phyloP scores from a whole-genome alignment of 805 yeast genomes.

The Ogataea pignaliae region DNA sequence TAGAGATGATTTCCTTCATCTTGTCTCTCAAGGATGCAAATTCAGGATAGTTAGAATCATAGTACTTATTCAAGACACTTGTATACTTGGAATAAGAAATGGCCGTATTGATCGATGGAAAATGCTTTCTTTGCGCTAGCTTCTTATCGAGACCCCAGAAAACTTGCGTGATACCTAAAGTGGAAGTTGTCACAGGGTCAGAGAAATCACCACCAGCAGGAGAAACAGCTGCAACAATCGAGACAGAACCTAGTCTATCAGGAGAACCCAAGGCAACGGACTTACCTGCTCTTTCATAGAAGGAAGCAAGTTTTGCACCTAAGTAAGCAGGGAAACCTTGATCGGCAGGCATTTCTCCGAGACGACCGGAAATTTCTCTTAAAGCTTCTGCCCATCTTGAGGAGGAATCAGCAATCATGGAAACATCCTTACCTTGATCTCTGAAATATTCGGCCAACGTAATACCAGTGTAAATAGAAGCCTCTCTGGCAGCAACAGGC shows the following conservation, averaged over 20 bases:
- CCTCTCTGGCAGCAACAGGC: constrained; percentile 99
- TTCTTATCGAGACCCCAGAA: constrained; percentile 99
- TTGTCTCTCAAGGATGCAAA: constrained; percentile 87
- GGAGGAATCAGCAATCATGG: constrained; percentile 99
- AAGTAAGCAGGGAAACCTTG: constrained; percentile 99
- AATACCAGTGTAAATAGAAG: constrained; percentile 98
- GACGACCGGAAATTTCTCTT: constrained; percentile 99
- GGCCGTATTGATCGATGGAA: constrained; percentile 96
- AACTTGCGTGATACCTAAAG: constrained; percentile 99
- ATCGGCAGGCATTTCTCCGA: constrained; percentile 99
- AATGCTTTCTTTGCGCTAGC: constrained; percentile 98
- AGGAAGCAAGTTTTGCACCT: constrained; percentile 98
- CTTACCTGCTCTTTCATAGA: constrained; percentile 99
- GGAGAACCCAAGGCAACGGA: constrained; percentile 95
- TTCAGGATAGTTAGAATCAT: constrained; percentile 82
- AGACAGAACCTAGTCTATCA: constrained; percentile 93
- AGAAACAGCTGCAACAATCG: constrained; percentile 99
- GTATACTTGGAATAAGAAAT: constrained; percentile 97
- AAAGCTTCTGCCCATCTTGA: constrained; percentile 99
- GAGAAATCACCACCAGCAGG: constrained; percentile 99
- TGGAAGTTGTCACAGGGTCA: constrained; percentile 97
- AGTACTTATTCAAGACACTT: constrained; percentile 76
- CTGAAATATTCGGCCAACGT: constrained; percentile 98
- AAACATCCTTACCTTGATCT: constrained; percentile 98
- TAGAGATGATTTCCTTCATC: constrained; percentile 89